These are phyloP conservation scores for Vigna trinervia DNA, from an alignment of 306 rosid genomes.

Conservation along the genomic window DNA sequence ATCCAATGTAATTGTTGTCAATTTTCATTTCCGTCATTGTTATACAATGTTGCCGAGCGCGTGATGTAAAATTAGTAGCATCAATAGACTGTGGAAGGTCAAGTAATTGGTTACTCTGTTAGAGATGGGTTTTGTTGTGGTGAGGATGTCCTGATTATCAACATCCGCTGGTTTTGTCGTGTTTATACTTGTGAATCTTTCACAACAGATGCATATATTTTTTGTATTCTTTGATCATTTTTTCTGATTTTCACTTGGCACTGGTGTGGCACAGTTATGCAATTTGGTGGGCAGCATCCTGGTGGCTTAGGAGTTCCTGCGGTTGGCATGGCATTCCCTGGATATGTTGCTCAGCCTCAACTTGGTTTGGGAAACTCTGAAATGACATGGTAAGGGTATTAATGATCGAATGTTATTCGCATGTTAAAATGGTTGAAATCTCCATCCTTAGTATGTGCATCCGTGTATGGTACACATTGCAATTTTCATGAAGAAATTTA, in stretches of 20 bases:
- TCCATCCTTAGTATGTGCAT: neutral
- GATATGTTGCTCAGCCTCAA: constrained; percentile 92
- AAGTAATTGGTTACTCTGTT: neutral
- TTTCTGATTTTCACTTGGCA: constrained; percentile 34
- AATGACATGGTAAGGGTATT: constrained; percentile 80
- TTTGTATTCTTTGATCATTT: neutral
- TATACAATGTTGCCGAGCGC: neutral
- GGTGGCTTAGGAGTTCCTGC: constrained; percentile 99
- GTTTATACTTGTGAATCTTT: constrained; percentile 15
- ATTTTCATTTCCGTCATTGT: neutral
- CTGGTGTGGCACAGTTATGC: constrained; percentile 74
- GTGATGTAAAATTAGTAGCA: neutral
- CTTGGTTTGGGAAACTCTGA: constrained; percentile 90
- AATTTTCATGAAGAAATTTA: neutral
- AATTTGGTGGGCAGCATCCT: constrained; percentile 97
- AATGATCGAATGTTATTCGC: constrained; percentile 8
- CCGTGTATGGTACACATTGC: neutral
- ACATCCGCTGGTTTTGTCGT: neutral
- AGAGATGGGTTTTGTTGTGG: neutral
- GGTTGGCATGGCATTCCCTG: constrained; percentile 99
- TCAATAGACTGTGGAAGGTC: constrained; percentile 8
- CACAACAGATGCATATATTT: neutral
- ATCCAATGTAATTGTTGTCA: neutral
- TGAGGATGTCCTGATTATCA: neutral
- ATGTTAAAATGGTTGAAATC: constrained; percentile 18